Conservation (phyloP, 176 grass and related monocot species). For the Oryza rufipogon region DNA sequence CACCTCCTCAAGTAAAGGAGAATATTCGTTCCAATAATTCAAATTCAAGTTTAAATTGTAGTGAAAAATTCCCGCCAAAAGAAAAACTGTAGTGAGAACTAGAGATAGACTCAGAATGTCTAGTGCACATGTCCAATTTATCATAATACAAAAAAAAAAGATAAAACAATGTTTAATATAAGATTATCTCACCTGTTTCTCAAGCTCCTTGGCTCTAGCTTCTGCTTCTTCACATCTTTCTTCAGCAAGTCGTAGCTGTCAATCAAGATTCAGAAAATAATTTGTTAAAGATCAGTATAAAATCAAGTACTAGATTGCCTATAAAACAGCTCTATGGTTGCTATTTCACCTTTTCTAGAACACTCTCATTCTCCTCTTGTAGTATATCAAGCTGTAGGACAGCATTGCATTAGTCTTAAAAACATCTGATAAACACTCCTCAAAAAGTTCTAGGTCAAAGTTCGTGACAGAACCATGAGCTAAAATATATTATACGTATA, state of each 20-base stretch:
- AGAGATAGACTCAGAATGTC: neutral
- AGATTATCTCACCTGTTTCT: slow-evolving; percentile 74
- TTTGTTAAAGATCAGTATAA: slow-evolving; percentile 6
- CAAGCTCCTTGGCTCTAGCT: slow-evolving; percentile 90
- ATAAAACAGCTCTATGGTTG: slow-evolving; percentile 10
- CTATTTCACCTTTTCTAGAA: slow-evolving; percentile 86
- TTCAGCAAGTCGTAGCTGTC: slow-evolving; percentile 92
- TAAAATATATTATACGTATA: neutral
- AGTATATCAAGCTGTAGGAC: slow-evolving; percentile 95
- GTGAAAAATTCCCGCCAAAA: neutral
- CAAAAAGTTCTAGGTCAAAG: slow-evolving; percentile 38
- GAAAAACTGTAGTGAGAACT: neutral
- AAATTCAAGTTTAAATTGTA: slow-evolving; percentile 12
- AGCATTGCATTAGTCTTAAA: slow-evolving; percentile 45
- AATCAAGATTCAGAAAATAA: slow-evolving; percentile 44
- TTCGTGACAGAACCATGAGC: slow-evolving; percentile 27
- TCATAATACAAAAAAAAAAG: neutral
- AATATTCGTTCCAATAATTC: slow-evolving; percentile 23
- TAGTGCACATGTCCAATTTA: slow-evolving; percentile 36
- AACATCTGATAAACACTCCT: slow-evolving; percentile 34
- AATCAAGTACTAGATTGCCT: slow-evolving; percentile 1
- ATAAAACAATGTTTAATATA: slow-evolving; percentile 8
- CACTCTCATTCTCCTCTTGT: slow-evolving; percentile 95
- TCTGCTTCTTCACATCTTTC: slow-evolving; percentile 90
- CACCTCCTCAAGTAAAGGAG: slow-evolving; percentile 5